A percentile compares a stretch with the other conserved stretches of the same genome.
Conservation (phyloP, 208 protist species). For the Leishmania mexicana region DNA sequence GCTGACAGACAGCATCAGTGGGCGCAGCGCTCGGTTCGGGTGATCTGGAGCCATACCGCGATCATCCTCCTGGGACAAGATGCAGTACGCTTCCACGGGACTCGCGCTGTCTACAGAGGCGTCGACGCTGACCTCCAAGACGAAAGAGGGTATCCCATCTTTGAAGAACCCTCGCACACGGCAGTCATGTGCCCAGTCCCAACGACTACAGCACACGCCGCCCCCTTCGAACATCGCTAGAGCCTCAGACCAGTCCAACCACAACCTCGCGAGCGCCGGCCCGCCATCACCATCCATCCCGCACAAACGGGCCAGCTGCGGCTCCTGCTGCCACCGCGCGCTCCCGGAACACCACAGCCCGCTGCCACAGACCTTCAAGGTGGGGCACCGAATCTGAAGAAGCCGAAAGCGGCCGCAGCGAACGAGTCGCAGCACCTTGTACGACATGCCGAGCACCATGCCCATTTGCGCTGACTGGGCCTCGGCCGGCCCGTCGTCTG, state of each 20-base stretch:
- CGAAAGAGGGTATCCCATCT: slow-evolving; percentile 38
- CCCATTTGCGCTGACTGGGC: slow-evolving; percentile 20
- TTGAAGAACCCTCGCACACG: slow-evolving; percentile 56
- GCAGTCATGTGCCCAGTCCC: slow-evolving; percentile 41
- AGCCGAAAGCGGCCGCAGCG: slow-evolving; percentile 28
- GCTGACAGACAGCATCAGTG: too few relatives aligned
- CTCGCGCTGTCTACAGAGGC: too few relatives aligned
- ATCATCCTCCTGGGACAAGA: too few relatives aligned
- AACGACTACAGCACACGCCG: slow-evolving; percentile 46
- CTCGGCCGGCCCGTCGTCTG: slow-evolving; percentile 34
- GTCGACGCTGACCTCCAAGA: slow-evolving; percentile 42
- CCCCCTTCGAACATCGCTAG: slow-evolving; percentile 60
- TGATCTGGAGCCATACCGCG: too few relatives aligned
- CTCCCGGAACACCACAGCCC: slow-evolving; percentile 40
- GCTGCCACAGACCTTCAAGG: slow-evolving; percentile 19
- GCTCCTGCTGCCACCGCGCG: slow-evolving; percentile 39
- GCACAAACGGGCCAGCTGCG: slow-evolving; percentile 32
- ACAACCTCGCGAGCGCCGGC: slow-evolving; percentile 30
- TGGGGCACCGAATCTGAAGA: slow-evolving; percentile 43
- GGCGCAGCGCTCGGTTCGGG: too few relatives aligned
- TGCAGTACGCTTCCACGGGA: too few relatives aligned
- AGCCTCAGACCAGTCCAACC: slow-evolving; percentile 62
- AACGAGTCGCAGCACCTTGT: slow-evolving; percentile 40
- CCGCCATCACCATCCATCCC: slow-evolving; percentile 27
- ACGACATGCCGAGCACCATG: slow-evolving; percentile 47